Evolutionary conservation across 1,139 yeast species (phyloP), one percentile per base, ranked within the genome.

Genomic region (Nakaseomyces sp.): DNA sequence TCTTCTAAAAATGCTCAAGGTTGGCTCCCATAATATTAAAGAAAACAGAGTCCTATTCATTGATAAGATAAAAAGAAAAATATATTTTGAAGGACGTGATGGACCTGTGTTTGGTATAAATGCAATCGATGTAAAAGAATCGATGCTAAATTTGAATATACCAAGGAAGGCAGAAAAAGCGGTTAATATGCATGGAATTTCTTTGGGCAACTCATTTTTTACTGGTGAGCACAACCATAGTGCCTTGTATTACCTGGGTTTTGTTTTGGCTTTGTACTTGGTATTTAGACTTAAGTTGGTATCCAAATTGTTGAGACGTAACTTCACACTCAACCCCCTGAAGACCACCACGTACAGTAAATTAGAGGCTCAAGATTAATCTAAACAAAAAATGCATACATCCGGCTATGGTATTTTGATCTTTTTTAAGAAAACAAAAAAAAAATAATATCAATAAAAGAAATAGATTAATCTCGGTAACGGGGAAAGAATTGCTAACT

Each of bases 1-100:
- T 1, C 51, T 70, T 8, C 58, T 76, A 9, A 47, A 57, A 2
- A 52, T 60, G 2, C 49, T 64, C 12, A 77, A 76, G 0, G 71
- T 81, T 41, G 58, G 66, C 4, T 51, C 59, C 12, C 46, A 60
- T 0, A 71, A 67, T 45, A 49, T 20, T 20, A 8, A 5, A 7
- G 12, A 5, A 8, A 35, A 35, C 18, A n/a, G 28, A 13, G 64
- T 67, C 0, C 42, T 73, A 0, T 48, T 74, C 1, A 52, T 72
- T 9, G 68, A 72, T 43, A 58, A 51, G 33, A 51, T 61, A 48
- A 64, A 61, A 28, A 58, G 49, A 2, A 50, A 53, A 24, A 53
- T 54, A 36, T 46, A 47, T 17, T 74, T 72, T 1, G 45, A 52
- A 3, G 43, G 46, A 17, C 53, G 70, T 46, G 54, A 47, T 6